Conservation (phyloP, 1,284 basidiomycete species). For the Tilletia horrida region DNA sequence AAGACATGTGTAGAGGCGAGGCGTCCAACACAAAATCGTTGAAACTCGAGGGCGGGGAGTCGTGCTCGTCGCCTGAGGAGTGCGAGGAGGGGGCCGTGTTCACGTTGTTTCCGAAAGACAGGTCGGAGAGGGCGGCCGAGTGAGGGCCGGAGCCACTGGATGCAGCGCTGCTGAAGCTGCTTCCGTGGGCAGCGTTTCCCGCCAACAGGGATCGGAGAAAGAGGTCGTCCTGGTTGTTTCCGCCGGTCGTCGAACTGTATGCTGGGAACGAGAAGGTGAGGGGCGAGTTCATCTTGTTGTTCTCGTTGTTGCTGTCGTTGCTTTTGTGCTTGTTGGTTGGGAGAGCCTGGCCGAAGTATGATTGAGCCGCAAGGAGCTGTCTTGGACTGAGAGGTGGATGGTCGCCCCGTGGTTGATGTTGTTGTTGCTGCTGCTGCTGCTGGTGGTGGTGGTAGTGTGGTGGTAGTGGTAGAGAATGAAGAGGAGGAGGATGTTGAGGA, state of each 20-base stretch:
- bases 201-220: constrained; percentile 7
- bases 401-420: neutral
- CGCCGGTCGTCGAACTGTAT: neutral
- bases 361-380: constrained; percentile 25
- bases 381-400: neutral
- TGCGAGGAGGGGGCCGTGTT: too few species aligned
- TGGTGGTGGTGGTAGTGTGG: neutral
- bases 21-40: constrained; percentile 41
- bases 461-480: neutral
- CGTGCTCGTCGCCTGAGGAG: constrained; percentile 36
- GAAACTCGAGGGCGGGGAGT: constrained; percentile 36
- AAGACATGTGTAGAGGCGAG: constrained; percentile 23
- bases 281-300: constrained; percentile 18
- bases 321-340: constrained; percentile 16
- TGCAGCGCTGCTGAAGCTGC: constrained; percentile 24
- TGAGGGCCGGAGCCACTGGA: too few species aligned
- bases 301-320: constrained; percentile 20
- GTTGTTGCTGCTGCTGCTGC: neutral
- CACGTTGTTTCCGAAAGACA: neutral
- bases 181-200: neutral
- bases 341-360: constrained; percentile 23
- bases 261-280: neutral
- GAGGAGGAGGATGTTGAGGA: neutral
- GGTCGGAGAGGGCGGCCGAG: constrained; percentile 23
- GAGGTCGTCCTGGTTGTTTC: constrained; percentile 2